Conservation (phyloP, 2,329 filamentous ascomycete genomes). For the Pestalotiopsis sp. region DNA sequence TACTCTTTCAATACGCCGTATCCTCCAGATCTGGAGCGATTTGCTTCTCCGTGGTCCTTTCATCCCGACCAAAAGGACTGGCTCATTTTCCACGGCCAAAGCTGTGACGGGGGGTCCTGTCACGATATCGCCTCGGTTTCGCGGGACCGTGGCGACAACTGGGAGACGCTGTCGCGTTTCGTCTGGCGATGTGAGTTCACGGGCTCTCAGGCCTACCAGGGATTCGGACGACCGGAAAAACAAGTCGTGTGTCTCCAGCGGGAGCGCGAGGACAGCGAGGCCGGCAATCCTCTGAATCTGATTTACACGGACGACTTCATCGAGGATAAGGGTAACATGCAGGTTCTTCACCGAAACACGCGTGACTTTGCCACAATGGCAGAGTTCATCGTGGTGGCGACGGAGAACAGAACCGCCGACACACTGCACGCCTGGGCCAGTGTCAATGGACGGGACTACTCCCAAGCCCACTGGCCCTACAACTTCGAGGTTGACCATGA, state of each 20-base stretch:
- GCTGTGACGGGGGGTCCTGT: slow-evolving; percentile 63
- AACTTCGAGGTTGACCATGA: slow-evolving; percentile 80
- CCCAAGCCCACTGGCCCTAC: slow-evolving; percentile 79
- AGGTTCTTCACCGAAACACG: slow-evolving; percentile 62
- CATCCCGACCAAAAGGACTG: slow-evolving; percentile 85
- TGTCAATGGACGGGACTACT: slow-evolving; percentile 80
- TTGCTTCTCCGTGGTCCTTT: slow-evolving; percentile 63
- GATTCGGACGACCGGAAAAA: slow-evolving; percentile 41
- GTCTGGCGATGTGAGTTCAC: slow-evolving; percentile 87
- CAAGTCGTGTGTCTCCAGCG: slow-evolving; percentile 65
- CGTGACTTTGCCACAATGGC: slow-evolving; percentile 91
- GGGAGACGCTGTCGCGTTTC: slow-evolving; percentile 73
- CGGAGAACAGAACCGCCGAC: slow-evolving; percentile 65
- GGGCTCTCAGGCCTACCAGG: slow-evolving; percentile 56
- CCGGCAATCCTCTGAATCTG: slow-evolving; percentile 65
- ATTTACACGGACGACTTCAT: slow-evolving; percentile 81
- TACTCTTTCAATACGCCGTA: slow-evolving; percentile 71
- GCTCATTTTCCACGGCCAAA: slow-evolving; percentile 85
- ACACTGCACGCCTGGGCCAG: slow-evolving; percentile 79
- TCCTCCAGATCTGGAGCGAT: slow-evolving; percentile 37
- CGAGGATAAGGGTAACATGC: slow-evolving; percentile 57
- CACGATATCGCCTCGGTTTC: slow-evolving; percentile 75
- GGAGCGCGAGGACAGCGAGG: slow-evolving; percentile 64
- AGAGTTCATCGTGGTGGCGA: slow-evolving; percentile 91
- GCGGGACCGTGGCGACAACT: slow-evolving; percentile 76